These are phyloP conservation scores for Cladosporium halotolerans DNA, from an alignment of 2,329 filamentous ascomycete genomes.

Conservation along the genomic window DNA sequence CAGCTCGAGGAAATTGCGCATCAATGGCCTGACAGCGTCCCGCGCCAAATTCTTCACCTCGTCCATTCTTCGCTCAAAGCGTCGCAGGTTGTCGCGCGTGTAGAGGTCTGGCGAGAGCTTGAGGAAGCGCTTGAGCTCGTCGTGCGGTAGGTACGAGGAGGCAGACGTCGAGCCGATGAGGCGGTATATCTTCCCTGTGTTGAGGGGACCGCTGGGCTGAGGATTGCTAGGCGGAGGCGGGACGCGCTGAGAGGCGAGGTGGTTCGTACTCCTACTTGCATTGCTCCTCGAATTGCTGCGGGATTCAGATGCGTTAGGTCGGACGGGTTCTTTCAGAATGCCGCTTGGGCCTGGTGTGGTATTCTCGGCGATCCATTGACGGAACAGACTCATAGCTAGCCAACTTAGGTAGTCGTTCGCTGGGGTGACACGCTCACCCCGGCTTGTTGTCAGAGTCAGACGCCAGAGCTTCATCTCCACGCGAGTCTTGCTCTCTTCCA, in stretches of 20 bases:
- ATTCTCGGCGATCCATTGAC: slow-evolving; percentile 89
- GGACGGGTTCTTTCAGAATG: slow-evolving; percentile 36
- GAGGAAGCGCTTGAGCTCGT: slow-evolving; percentile 85
- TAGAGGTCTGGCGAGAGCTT: slow-evolving; percentile 79
- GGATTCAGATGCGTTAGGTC: not conserved
- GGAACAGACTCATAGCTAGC: slow-evolving; percentile 79
- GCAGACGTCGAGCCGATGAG: slow-evolving; percentile 59
- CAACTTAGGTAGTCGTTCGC: slow-evolving; percentile 78
- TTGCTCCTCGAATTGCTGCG: slow-evolving; percentile 1
- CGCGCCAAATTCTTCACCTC: slow-evolving; percentile 80
- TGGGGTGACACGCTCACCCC: slow-evolving; percentile 77
- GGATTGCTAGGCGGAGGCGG: slow-evolving; percentile 21
- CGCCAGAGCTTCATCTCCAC: slow-evolving; percentile 79
- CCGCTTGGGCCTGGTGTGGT: slow-evolving; percentile 64
- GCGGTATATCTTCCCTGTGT: slow-evolving; percentile 70
- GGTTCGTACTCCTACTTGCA: slow-evolving; percentile 13
- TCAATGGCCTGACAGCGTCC: slow-evolving; percentile 76
- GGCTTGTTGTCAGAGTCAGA: slow-evolving; percentile 67
- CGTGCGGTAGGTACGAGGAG: slow-evolving; percentile 66
- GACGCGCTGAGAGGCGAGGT: slow-evolving; percentile 26
- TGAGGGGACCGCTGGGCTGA: slow-evolving; percentile 29
- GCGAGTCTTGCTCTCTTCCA: slow-evolving; percentile 73
- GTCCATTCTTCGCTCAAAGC: slow-evolving; percentile 81
- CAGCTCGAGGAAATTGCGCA: slow-evolving; percentile 77
- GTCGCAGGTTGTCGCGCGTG: slow-evolving; percentile 73